Evolutionary conservation across 164 flowering plant species (phyloP), one percentile per base, ranked within the genome.

Genomic region (Malania oleifera): DNA sequence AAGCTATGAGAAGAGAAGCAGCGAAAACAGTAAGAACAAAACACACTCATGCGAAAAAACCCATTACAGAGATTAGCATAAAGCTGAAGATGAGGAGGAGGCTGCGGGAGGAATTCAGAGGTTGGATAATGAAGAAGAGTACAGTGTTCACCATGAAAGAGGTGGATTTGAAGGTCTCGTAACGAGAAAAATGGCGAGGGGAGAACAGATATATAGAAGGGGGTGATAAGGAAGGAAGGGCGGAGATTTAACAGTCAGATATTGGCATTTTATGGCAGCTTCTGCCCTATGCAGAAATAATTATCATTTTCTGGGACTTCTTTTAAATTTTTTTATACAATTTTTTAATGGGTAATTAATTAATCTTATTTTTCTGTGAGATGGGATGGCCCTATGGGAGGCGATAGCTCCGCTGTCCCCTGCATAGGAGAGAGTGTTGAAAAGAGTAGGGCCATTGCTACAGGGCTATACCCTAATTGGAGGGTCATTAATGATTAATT

Each of bases 201-300:
- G 70, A 44, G 58, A 17, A 69, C 52, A 40, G 65, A 48, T 41
- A 59, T 18, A 65, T 61, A 48, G 65, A 39, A 68, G 9, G 75
- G 46, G 89, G 72, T 80, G 99, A 93, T 93, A 90, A 93, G 99
- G 82, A 67, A 93, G 84, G 97, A 85, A 86, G 95, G 99, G 99
- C 73, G 75, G 89, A 85, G 95, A 93, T 88, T 93, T 60, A 79
- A 75, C 61, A 63, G 82, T 69, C 80, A 77, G 86, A 70, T 68
- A 22, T 34, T 54, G 79, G 80, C 75, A 63, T 75, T 77, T 70
- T 78, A 59, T 80, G 86, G 52, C 74, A 61, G 66, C 25, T 49
- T 67, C 55, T 73, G 68, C 51, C 24, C 40, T 52, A 20, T 41
- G 19, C 54, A 2, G 53, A n/a, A 10, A 52, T 50, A 47, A 56